phyloP scores from a whole-genome alignment of 2,329 filamentous ascomycete species.

The Coniochaeta pulveracea region DNA sequence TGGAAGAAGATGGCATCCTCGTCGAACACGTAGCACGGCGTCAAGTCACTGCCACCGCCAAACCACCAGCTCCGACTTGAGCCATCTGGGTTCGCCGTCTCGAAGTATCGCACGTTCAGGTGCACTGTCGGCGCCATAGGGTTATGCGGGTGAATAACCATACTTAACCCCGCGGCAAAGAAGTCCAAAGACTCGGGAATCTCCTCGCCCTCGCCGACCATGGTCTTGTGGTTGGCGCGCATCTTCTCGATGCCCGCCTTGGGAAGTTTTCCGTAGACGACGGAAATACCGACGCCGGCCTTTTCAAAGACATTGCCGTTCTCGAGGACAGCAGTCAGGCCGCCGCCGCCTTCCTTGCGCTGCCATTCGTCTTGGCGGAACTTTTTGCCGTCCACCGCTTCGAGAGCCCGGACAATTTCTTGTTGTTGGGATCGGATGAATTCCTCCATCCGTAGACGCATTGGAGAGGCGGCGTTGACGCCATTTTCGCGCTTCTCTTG shows the following conservation, averaged over 20 bases:
- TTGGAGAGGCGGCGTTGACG: slow-evolving; percentile 70
- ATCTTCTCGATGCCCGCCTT: slow-evolving; percentile 84
- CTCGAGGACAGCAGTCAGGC: slow-evolving; percentile 88
- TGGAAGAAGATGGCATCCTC: slow-evolving; percentile 98
- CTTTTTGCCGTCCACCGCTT: slow-evolving; percentile 69
- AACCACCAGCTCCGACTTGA: slow-evolving; percentile 93
- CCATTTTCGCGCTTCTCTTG: slow-evolving; percentile 68
- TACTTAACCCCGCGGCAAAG: slow-evolving; percentile 86
- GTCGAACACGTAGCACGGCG: slow-evolving; percentile 87
- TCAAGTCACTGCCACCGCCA: slow-evolving; percentile 88
- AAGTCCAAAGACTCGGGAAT: slow-evolving; percentile 72
- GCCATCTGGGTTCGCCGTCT: slow-evolving; percentile 78
- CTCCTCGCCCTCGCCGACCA: slow-evolving; percentile 49
- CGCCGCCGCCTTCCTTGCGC: slow-evolving; percentile 79
- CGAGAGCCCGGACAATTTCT: slow-evolving; percentile 72
- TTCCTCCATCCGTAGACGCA: slow-evolving; percentile 95
- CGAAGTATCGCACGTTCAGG: slow-evolving; percentile 97
- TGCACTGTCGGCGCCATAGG: slow-evolving; percentile 97
- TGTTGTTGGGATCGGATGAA: slow-evolving; percentile 91
- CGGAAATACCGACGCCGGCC: slow-evolving; percentile 86
- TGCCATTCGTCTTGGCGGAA: slow-evolving; percentile 84
- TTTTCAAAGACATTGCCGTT: slow-evolving; percentile 98
- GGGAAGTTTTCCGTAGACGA: slow-evolving; percentile 87
- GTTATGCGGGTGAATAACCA: slow-evolving; percentile 89
- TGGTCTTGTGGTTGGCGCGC: slow-evolving; percentile 87